Base-by-base conservation (phyloP, 345 rosid species). In the Noccaea caerulescens region DNA sequence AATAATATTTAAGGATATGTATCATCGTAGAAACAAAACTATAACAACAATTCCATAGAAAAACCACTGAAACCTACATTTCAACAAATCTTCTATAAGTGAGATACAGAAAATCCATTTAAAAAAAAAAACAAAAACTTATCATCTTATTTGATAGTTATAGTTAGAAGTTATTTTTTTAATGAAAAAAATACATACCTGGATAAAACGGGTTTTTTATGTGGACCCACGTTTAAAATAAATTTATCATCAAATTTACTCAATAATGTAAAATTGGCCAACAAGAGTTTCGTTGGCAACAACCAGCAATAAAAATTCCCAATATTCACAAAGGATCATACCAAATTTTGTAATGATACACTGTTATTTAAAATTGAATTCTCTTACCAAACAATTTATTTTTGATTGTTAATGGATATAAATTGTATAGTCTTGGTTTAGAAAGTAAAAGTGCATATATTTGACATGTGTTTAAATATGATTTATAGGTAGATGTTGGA, bases 281-380 rank as follows among this genome's bases (percentile, higher is more conserved):
- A 74, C 72, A 67, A 67, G 68, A 74, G 47, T 51, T 74, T 68
- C 68, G 63, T 67, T 60, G 78, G 78, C 78, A 74, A 74, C 78
- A 58, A 74, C 73, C 63, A 74, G 63, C 73, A 74, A 74, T 67
- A 53, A 51, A 43, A 67, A 9, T 5, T 36, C 49, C 6, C 38
- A 66, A 42, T 53, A 42, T 49, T 49, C 46, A 38, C 37, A 66
- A 33, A 65, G 38, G 37, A 49, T 66, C 67, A 58, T 52, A 39
- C 7, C 67, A 73, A 74, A 56, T 67, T 59, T 51, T 51, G 14
- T 12, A 37, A 34, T 27, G 30, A 8, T 23, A 10, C 18, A 46
- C 43, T 3, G 14, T 23, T 63, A 45, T 54, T n/a, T 32, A 42
- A 56, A 50, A 59, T 59, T 55, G 66, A 67, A 37, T 30, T 33